These are phyloP conservation scores for Epichloe elymi DNA, from an alignment of 2,329 filamentous ascomycete species.

Conservation along the genomic window DNA sequence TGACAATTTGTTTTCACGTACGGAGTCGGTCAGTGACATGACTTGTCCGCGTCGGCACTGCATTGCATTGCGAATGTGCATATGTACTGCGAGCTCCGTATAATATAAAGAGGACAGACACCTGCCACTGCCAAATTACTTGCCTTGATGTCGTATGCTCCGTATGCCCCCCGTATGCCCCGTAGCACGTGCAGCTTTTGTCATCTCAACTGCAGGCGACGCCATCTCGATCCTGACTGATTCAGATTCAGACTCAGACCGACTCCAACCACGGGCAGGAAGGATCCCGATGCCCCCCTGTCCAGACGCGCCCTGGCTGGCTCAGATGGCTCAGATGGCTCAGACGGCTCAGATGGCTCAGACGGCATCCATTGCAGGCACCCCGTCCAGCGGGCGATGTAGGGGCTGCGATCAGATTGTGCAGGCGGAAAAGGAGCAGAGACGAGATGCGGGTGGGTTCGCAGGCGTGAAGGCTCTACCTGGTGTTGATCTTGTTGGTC, in stretches of 20 bases:
- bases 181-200: neutral
- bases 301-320: too few species aligned
- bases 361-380: too few species aligned
- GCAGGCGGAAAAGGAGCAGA: neutral
- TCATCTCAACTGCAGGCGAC: neutral
- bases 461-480: neutral
- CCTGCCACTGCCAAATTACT: neutral
- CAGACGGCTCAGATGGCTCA: too few species aligned
- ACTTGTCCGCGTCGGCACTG: neutral
- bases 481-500: neutral
- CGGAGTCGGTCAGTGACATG: neutral
- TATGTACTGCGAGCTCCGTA: neutral
- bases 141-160: neutral
- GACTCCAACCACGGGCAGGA: too few species aligned
- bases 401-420: conserved; percentile 6
- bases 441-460: neutral
- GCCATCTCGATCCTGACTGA: too few species aligned
- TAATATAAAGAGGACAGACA: neutral
- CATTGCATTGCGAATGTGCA: neutral
- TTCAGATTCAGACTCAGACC: too few species aligned
- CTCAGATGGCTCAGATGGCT: too few species aligned
- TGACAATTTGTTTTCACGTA: too few species aligned
- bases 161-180: neutral
- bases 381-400: conserved; percentile 1
- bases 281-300: too few species aligned